Evolutionary conservation across 352 stramenopile species (phyloP).

Genomic region (Phytophthora sojae): DNA sequence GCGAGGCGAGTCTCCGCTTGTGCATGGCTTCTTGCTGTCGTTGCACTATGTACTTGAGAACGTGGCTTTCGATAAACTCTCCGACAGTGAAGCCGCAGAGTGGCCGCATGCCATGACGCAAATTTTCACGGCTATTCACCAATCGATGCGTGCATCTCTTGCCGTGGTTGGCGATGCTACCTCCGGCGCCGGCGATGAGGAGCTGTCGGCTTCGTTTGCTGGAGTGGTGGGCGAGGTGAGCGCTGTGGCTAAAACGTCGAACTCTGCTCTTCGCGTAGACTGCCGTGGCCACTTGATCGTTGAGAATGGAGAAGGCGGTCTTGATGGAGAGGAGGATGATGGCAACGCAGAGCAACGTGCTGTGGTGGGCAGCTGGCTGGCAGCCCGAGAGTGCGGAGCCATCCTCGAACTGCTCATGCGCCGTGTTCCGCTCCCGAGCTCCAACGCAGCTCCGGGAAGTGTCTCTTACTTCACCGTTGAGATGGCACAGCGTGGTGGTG

Average conservation of each 20-base stretch:
- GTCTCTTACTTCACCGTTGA: slow-evolving; percentile 58
- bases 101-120: slow-evolving; percentile 58
- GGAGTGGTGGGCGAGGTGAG: slow-evolving; percentile 76
- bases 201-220: slow-evolving; percentile 68
- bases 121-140: slow-evolving; percentile 63
- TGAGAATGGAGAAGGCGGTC: slow-evolving; percentile 41
- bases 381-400: slow-evolving; percentile 80
- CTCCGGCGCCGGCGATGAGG: slow-evolving; percentile 66
- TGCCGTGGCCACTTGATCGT: slow-evolving; percentile 83
- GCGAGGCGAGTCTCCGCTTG: slow-evolving; percentile 68
- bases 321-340: slow-evolving; percentile 50
- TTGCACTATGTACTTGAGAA: slow-evolving; percentile 81
- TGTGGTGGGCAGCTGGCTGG: slow-evolving; percentile 89
- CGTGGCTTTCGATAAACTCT: slow-evolving; percentile 50
- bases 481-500: slow-evolving; percentile 64
- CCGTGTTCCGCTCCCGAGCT: slow-evolving; percentile 53
- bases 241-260: slow-evolving; percentile 52
- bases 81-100: slow-evolving; percentile 29
- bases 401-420: slow-evolving; percentile 85
- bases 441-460: slow-evolving; percentile 16
- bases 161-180: slow-evolving; percentile 81
- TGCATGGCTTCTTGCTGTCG: slow-evolving; percentile 81
- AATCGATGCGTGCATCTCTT: slow-evolving; percentile 71
- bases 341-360: slow-evolving; percentile 74
- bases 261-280: slow-evolving; percentile 75